Percentiles rank a stretch among this genome's conserved stretches.
Conservation (phyloP, 192 early-diverging fungal species). For the Rhizophagus sp. region DNA sequence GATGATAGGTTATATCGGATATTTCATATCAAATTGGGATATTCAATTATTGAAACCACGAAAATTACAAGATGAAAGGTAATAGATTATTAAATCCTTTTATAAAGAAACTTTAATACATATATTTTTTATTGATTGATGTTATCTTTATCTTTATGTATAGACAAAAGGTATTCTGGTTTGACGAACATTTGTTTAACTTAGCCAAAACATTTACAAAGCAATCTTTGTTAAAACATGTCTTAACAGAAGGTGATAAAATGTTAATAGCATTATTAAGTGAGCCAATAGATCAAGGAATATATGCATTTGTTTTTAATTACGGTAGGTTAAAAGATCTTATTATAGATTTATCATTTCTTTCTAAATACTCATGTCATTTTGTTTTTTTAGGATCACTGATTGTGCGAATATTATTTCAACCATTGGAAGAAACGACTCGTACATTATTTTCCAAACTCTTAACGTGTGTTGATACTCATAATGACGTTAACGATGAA, state of each 20-base stretch:
- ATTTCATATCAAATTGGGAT: slow-evolving; percentile 42
- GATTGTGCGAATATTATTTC: slow-evolving; percentile 86
- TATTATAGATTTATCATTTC: neutral
- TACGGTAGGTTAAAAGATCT: slow-evolving; percentile 59
- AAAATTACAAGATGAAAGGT: slow-evolving; percentile 36
- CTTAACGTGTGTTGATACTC: slow-evolving; percentile 36
- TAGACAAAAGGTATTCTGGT: slow-evolving; percentile 48
- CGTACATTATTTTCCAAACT: slow-evolving; percentile 83
- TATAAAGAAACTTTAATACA: too few relatives aligned
- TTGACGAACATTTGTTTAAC: slow-evolving; percentile 62
- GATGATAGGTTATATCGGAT: slow-evolving; percentile 56
- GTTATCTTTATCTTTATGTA: neutral
- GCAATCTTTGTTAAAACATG: slow-evolving; percentile 90
- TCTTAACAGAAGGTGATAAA: slow-evolving; percentile 96
- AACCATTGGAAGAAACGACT: slow-evolving; percentile 90
- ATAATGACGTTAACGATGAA: slow-evolving; percentile 17
- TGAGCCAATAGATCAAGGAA: slow-evolving; percentile 61
- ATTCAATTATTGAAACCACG: slow-evolving; percentile 40
- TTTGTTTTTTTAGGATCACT: slow-evolving; percentile 67
- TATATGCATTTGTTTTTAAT: slow-evolving; percentile 83
- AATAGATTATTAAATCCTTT: slow-evolving; percentile 26
- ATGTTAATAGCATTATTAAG: slow-evolving; percentile 76
- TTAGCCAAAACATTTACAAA: slow-evolving; percentile 76
- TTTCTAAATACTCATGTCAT: slow-evolving; percentile 9
- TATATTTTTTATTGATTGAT: too few relatives aligned